Percentiles rank a stretch among this genome's conserved stretches.
Conservation (phyloP, 805 yeast genomes). For the Cyberlindnera samutprakarnensis region DNA sequence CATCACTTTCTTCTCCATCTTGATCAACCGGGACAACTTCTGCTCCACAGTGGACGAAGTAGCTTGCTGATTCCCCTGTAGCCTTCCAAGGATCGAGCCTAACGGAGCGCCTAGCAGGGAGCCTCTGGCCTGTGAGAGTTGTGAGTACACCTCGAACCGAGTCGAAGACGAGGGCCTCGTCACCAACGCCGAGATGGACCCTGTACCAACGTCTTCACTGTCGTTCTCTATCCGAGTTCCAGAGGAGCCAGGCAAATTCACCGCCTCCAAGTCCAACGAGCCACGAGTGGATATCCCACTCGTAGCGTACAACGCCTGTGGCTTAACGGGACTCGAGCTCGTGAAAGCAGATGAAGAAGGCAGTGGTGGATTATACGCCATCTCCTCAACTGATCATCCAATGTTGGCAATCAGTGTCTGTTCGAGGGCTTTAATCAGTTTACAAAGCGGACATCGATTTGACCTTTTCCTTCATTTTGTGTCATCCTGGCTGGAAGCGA, state of each 20-base stretch:
- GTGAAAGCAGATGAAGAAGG: no score
- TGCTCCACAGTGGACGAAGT: constrained; percentile 25
- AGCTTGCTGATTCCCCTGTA: constrained; percentile 15
- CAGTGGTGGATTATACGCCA: no score
- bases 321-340: neutral
- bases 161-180: constrained; percentile 13
- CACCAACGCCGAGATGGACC: constrained; percentile 7
- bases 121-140: constrained; percentile 6
- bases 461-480: no score
- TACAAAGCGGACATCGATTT: no score
- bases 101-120: constrained; percentile 19
- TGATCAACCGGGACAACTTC: constrained; percentile 30
- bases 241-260: neutral
- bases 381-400: no score
- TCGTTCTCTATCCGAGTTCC: neutral
- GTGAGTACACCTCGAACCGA: constrained; percentile 9
- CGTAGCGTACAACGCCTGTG: constrained; percentile 1
- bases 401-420: no score
- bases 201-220: constrained; percentile 15
- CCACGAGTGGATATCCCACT: constrained; percentile 14
- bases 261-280: constrained; percentile 1
- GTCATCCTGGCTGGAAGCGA: no score
- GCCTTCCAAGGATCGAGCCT: constrained; percentile 19
- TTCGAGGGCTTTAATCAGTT: no score
- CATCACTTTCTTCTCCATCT: constrained; percentile 30